phyloP scores from a whole-genome alignment of 495 filamentous ascomycete species.

The Clavariopsis aquatica region DNA sequence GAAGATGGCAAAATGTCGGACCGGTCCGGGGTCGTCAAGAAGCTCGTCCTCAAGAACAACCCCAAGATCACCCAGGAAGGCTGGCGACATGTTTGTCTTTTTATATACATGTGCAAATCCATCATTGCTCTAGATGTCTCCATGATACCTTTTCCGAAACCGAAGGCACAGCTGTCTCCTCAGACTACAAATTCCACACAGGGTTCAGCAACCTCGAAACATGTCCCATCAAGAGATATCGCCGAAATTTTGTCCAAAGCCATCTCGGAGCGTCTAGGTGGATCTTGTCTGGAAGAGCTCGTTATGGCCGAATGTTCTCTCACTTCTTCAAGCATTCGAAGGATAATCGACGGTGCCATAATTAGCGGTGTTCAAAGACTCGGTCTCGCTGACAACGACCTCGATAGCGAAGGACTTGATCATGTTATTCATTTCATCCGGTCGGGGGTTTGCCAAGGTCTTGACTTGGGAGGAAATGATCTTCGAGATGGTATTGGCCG shows the following conservation, averaged over 20 bases:
- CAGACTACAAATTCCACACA: conserved; percentile 29
- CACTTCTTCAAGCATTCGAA: conserved; percentile 65
- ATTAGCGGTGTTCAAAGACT: conserved; percentile 74
- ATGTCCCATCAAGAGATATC: conserved; percentile 46
- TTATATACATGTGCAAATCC: conserved; percentile 84
- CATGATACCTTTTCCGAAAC: conserved; percentile 75
- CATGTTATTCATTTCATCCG: conserved; percentile 75
- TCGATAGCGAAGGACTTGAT: conserved; percentile 70
- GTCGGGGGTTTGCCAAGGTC: conserved; percentile 75
- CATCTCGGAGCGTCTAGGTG: conserved; percentile 72
- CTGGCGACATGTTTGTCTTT: conserved; percentile 88
- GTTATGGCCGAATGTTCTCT: conserved; percentile 77
- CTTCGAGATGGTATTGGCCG: conserved; percentile 67
- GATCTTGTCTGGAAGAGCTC: conserved; percentile 78
- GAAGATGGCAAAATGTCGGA: conserved; percentile 52
- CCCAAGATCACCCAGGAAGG: conserved; percentile 78
- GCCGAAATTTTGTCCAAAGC: conserved; percentile 68
- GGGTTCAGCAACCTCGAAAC: conserved; percentile 5
- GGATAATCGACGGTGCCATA: conserved; percentile 72
- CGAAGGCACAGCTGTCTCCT: conserved; percentile 33
- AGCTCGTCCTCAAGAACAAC: conserved; percentile 87
- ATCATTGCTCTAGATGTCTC: conserved; percentile 85
- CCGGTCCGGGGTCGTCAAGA: conserved; percentile 73
- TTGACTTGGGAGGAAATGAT: conserved; percentile 94
- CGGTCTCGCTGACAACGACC: conserved; percentile 76